Evolutionary conservation across 331 rosid species (phyloP), one percentile per base, ranked within the genome.

Genomic region (Dryas integrifolia): DNA sequence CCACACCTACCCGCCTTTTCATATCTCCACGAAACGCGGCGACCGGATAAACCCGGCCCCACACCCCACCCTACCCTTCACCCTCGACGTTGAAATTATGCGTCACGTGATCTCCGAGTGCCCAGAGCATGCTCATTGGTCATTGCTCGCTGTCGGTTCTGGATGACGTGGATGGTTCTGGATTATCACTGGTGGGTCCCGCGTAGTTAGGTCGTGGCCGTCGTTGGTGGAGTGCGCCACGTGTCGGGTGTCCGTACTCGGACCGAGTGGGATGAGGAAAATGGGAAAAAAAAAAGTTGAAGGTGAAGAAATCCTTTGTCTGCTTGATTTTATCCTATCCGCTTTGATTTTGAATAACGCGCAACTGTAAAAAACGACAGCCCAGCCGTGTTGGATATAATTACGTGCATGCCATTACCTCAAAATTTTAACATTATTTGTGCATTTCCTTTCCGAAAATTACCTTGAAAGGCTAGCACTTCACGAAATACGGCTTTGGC

Each of bases 221-320:
- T 8, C 6, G 67, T 52, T 13, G 49, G 56, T 6, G 5, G 10
- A 46, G 81, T 9, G 77, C 24, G 48, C 55, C 86, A 82, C 88
- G 77, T 76, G 84, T 15, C 26, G 43, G 18, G 14, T 24, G 15
- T 69, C 63, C 49, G 71, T 53, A 55, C 72, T 21, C 30, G 26
- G 49, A 18, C 38, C 1, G 12, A 1, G 43, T 18, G 41, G 39
- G 84, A 83, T 76, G 88, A 59, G 85, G 88, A 83, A 85, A 83
- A 76, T 65, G 74, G 92, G 24, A 4, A 58, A 43, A 15, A 15
- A 1, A n/a, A 18, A 18, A 11, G 12, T 21, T 21, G 24, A 21
- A 21, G 21, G 1, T 6, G 47, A 10, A 5, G 43, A 69, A 46
- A 48, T 44, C 35, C 69, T 0, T 5, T 49, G 62, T 80, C 62